Base-by-base conservation (phyloP, 2,329 filamentous ascomycete genomes). In the Clathrospora elynae region DNA sequence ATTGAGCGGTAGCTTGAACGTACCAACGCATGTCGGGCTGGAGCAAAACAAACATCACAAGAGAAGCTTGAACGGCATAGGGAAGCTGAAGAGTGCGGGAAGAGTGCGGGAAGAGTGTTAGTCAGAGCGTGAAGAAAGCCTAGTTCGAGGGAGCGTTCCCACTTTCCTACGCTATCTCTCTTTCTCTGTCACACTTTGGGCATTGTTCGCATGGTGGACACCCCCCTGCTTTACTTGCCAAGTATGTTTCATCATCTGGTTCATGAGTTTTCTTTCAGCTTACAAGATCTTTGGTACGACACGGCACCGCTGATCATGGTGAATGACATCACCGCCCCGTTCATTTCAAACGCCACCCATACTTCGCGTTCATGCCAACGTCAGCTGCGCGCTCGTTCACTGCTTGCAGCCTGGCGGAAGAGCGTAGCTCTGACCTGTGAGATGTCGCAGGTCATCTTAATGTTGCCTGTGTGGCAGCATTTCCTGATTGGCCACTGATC, bases 1-100 rank as follows among this genome's bases (percentile, higher is more conserved):
- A 29, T 34, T 63, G 33, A 61, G 58, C 35, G 60, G 54, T 10
- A 57, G 56, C 8, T 64, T 64, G 43, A 63, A 64, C 24, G 51
- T 58, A 7, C 61, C 61, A n/a, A 64, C 61, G 10, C 18, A 54
- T 9, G 42, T 59, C 6, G 59, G 63, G 30, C 37, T 64, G 2
- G 48, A 57, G 41, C 46, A 51, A 32, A 42, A 56, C 10, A 57
- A 44, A 3, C 41, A 49, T 25, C 29, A 50, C n/a, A 40, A 30
- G 6, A 53, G 39, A 20, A 41, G 46, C 20, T 34, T 36, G 24
- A 51, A 46, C 20, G 40, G 51, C 18, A 40, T 55, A 12, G 42
- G 46, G n/a, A 55, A 49, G 34, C 29, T 55, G 18, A 48, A 46
- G 35, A 50, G 34, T 11, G 46, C 28, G 10, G 38, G 18, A 48